Conservation (phyloP, 768 basidiomycete species). For the Boletus sp. region DNA sequence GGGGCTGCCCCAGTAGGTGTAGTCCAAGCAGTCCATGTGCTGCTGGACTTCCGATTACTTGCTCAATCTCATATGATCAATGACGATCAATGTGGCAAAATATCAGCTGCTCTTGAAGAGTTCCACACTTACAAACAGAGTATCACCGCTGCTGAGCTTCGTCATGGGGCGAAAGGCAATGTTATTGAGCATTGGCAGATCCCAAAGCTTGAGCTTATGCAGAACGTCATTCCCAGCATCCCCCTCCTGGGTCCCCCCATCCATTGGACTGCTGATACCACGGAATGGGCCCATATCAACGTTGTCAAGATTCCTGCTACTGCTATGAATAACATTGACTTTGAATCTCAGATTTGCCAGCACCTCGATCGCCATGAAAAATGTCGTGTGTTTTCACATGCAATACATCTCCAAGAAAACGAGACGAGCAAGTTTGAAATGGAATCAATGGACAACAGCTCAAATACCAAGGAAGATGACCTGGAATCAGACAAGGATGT, state of each 20-base stretch:
- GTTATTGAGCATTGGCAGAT: slow-evolving; percentile 38
- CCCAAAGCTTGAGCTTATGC: slow-evolving; percentile 42
- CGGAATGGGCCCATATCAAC: slow-evolving; percentile 35
- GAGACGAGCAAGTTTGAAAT: background rate
- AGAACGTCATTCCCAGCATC: slow-evolving; percentile 33
- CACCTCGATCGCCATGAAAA: slow-evolving; percentile 29
- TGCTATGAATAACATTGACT: slow-evolving; percentile 29
- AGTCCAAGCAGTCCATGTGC: background rate
- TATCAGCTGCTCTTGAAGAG: background rate
- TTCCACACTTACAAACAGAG: background rate
- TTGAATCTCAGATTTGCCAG: slow-evolving; percentile 34
- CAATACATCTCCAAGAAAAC: background rate
- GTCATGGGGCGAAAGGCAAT: slow-evolving; percentile 23
- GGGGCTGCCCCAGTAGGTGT: background rate
- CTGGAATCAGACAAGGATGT: background rate
- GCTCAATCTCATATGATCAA: background rate
- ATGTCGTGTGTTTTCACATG: slow-evolving; percentile 18
- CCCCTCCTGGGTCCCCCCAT: slow-evolving; percentile 27
- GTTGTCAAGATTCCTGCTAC: slow-evolving; percentile 33
- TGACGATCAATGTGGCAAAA: background rate
- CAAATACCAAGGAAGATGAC: background rate
- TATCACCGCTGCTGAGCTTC: background rate
- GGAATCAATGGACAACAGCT: background rate
- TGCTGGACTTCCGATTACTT: background rate
- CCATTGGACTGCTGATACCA: slow-evolving; percentile 38